Evolutionary conservation across 257 asterid genomes (phyloP).

Genomic region (Rauvolfia tetraphylla): DNA sequence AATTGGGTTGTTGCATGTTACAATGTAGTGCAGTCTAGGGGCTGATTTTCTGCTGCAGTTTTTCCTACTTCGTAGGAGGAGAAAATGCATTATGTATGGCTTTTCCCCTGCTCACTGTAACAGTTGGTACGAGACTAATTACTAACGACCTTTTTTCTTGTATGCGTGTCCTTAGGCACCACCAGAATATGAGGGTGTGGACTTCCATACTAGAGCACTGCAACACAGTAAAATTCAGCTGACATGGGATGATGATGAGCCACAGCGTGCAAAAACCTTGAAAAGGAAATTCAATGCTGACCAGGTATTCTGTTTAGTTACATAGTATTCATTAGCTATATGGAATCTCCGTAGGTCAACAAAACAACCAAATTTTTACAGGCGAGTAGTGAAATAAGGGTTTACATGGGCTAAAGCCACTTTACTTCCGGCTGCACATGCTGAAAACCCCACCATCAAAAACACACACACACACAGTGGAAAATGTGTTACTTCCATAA

Average conservation of each 20-base stretch:
- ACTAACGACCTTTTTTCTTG: neutral
- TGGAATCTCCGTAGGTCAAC: neutral
- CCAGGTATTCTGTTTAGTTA: constrained; percentile 47
- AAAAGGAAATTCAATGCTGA: constrained; percentile 62
- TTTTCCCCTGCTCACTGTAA: neutral
- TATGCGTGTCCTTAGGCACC: constrained; percentile 47
- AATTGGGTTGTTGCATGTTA: neutral
- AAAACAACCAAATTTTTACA: neutral
- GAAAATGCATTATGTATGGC: neutral
- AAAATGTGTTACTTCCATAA: no score
- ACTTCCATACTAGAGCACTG: constrained; percentile 82
- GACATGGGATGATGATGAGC: constrained; percentile 99
- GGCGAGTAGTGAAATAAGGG: neutral
- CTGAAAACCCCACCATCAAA: neutral
- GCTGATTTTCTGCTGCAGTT: neutral
- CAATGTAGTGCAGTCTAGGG: neutral
- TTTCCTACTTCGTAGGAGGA: neutral
- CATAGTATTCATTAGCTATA: neutral
- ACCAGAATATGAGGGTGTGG: constrained; percentile 70
- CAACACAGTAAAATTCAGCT: constrained; percentile 78
- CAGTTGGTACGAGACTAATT: neutral
- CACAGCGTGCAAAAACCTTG: constrained; percentile 61
- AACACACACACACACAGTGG: neutral
- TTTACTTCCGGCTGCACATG: neutral
- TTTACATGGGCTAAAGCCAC: neutral